Conservation (phyloP, 2,329 filamentous ascomycete genomes). For the Ascochyta pisi region DNA sequence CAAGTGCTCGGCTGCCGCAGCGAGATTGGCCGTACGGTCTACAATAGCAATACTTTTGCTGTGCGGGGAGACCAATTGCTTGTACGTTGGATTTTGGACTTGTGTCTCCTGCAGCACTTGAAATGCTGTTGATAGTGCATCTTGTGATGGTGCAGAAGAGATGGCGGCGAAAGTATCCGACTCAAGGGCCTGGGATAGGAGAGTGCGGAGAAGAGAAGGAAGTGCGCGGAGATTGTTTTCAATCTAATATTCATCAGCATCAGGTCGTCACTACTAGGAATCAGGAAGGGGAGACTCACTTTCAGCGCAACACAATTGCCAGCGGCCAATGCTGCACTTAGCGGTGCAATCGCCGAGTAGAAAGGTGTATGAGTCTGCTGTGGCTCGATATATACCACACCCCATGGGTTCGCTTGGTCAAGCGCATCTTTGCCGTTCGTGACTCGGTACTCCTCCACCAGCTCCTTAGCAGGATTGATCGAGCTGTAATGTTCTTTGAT, state of each 20-base stretch:
- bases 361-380: slow-evolving; percentile 55
- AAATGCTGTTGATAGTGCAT: slow-evolving; percentile 32
- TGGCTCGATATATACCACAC: slow-evolving; percentile 59
- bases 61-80: slow-evolving; percentile 46
- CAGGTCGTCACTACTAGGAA: background rate
- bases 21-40: slow-evolving; percentile 65
- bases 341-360: slow-evolving; percentile 42
- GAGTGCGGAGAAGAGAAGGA: slow-evolving; percentile 45
- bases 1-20: slow-evolving; percentile 60
- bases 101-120: slow-evolving; percentile 45
- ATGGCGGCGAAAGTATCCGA: slow-evolving; percentile 58
- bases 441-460: slow-evolving; percentile 54
- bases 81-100: slow-evolving; percentile 18
- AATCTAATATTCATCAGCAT: slow-evolving; percentile 34
- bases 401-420: slow-evolving; percentile 45
- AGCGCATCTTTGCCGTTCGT: slow-evolving; percentile 50
- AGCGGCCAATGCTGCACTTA: slow-evolving; percentile 57
- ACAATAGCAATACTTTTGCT: slow-evolving; percentile 62
- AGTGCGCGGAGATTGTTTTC: slow-evolving; percentile 51
- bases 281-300: slow-evolving; percentile 39
- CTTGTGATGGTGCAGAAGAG: slow-evolving; percentile 37
- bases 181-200: slow-evolving; percentile 54
- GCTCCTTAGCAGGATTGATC: slow-evolving; percentile 49
- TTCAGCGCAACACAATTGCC: slow-evolving; percentile 61
- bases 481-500: slow-evolving; percentile 51